Evolutionary conservation across 495 filamentous ascomycete species (phyloP).

Genomic region (Aspergillus saccharolyticus): DNA sequence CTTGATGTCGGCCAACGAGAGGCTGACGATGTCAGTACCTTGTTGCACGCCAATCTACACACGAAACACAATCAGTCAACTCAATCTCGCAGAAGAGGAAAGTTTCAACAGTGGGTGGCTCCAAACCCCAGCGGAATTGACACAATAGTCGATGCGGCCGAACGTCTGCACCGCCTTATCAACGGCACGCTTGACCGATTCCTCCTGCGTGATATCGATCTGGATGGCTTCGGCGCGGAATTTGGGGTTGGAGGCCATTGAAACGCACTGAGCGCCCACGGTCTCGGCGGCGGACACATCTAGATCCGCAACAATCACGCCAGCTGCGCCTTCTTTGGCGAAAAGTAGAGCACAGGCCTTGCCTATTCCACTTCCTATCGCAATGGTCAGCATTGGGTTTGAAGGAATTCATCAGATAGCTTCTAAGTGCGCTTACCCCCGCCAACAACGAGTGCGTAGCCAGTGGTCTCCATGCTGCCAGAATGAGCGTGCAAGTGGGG

Average conservation of each 20-base stretch:
- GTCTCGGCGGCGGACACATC: neutral
- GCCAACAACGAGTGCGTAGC: too few species aligned
- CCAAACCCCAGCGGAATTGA: constrained; percentile 11
- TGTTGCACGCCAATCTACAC: too few species aligned
- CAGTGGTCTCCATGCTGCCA: too few species aligned
- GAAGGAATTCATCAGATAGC: too few species aligned
- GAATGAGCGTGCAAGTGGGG: too few species aligned
- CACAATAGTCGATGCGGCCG: constrained; percentile 10
- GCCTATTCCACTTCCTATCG: constrained; percentile 6
- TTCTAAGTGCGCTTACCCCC: too few species aligned
- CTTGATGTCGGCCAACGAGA: too few species aligned
- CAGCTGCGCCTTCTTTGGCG: constrained; percentile 6
- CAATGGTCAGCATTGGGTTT: too few species aligned
- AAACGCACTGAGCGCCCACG: constrained; percentile 6
- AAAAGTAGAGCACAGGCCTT: constrained; percentile 8
- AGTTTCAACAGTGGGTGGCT: neutral
- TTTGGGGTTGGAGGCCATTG: constrained; percentile 5
- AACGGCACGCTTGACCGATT: neutral
- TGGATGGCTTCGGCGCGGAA: constrained; percentile 3
- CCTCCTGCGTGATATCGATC: constrained; percentile 2
- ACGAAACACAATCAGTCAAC: neutral
- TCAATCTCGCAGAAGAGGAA: neutral
- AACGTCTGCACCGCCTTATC: neutral
- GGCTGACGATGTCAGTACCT: too few species aligned
- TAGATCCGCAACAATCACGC: constrained; percentile 4